Conservation (phyloP, 2,329 filamentous ascomycete species). For the Thelonectria blattea region DNA sequence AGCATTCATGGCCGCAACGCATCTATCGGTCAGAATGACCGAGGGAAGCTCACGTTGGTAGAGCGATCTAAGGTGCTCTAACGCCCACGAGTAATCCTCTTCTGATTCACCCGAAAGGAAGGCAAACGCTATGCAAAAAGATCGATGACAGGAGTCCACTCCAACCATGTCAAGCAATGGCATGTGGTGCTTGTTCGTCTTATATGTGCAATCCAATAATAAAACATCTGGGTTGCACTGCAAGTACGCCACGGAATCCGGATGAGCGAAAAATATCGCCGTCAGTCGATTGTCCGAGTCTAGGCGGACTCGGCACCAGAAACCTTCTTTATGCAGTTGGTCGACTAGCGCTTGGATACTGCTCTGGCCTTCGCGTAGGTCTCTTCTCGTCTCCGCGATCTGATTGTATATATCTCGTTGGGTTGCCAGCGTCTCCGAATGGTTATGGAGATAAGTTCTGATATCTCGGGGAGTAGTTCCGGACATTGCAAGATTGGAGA, state of each 20-base stretch:
- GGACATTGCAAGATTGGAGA: conserved; percentile 19
- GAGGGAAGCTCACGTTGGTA: conserved; percentile 4
- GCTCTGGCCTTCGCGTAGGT: conserved; percentile 13
- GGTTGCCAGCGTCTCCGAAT: conserved; percentile 25
- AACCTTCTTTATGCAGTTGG: conserved; percentile 28
- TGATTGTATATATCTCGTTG: conserved; percentile 32
- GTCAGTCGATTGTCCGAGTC: conserved; percentile 22
- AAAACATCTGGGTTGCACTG: conserved; percentile 26
- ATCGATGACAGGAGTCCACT: conserved; percentile 2
- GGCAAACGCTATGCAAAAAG: neutral
- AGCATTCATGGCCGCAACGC: conserved; percentile 30
- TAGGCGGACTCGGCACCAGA: conserved; percentile 27
- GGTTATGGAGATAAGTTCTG: conserved; percentile 21
- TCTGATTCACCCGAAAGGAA: conserved; percentile 22
- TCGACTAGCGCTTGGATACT: conserved; percentile 24
- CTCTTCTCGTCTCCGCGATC: conserved; percentile 22
- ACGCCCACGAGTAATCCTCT: conserved; percentile 1
- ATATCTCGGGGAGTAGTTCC: conserved; percentile 26
- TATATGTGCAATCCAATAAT: conserved; percentile 28
- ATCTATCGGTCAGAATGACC: conserved; percentile 32
- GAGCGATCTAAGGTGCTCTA: neutral
- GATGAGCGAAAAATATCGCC: conserved; percentile 31
- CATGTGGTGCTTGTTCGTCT: conserved; percentile 18
- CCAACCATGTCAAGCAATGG: conserved; percentile 13
- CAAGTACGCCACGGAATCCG: conserved; percentile 27